These are phyloP conservation scores for Erythrophleum fordii DNA, from an alignment of 306 rosid genomes.

Conservation along the genomic window DNA sequence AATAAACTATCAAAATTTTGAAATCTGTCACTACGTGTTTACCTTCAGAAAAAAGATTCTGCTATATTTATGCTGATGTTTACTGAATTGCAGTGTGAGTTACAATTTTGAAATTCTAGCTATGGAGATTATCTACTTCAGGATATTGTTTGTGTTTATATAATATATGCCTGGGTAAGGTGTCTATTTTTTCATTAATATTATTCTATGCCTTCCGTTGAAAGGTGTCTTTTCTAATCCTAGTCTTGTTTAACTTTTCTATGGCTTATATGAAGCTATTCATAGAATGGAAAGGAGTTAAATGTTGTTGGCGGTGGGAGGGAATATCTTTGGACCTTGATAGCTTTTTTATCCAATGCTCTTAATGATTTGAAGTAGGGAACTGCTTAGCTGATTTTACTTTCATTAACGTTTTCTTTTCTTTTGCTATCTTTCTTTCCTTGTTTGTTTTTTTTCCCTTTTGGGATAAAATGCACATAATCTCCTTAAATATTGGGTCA, in stretches of 20 bases:
- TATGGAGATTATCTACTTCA: not conserved
- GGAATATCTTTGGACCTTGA: not conserved
- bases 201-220: not conserved
- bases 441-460: no score
- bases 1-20: not conserved
- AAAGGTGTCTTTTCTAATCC: not conserved
- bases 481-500: no score
- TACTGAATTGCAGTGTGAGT: constrained; percentile 11
- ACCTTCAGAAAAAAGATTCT: not conserved
- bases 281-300: not conserved
- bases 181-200: not conserved
- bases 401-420: not conserved
- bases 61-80: not conserved
- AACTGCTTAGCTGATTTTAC: not conserved
- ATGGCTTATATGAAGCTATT: not conserved
- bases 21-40: not conserved
- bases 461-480: no score
- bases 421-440: no score
- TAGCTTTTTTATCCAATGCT: not conserved
- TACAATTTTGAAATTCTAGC: not conserved
- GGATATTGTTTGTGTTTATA: constrained; percentile 17
- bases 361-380: not conserved
- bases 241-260: not conserved
- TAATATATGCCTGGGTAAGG: not conserved
- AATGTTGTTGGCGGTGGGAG: not conserved